Conservation (phyloP, 1,284 basidiomycete species). For the Boletellus sp. region DNA sequence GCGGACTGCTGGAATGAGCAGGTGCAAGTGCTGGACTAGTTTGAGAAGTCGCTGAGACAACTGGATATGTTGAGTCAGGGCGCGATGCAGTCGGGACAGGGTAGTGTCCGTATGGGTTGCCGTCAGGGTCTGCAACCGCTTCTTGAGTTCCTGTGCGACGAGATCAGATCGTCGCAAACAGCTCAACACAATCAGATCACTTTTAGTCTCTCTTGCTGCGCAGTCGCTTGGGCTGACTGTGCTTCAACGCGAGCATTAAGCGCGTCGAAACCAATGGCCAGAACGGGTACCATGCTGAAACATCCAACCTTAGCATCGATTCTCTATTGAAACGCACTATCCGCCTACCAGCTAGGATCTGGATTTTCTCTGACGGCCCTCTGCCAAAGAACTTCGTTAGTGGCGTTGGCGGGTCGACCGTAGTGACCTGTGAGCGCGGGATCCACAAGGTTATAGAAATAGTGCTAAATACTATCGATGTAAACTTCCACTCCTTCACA, state of each 20-base stretch:
- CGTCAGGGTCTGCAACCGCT: slow-evolving; percentile 59
- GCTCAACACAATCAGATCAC: slow-evolving; percentile 26
- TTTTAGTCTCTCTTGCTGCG: slow-evolving; percentile 71
- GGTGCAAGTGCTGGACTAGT: slow-evolving; percentile 73
- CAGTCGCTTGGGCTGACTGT: slow-evolving; percentile 66
- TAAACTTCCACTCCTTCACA: slow-evolving; percentile 6
- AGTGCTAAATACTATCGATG: slow-evolving; percentile 47
- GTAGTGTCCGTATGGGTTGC: slow-evolving; percentile 70
- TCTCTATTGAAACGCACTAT: background rate
- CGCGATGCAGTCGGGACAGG: slow-evolving; percentile 64
- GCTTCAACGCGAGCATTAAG: slow-evolving; percentile 78
- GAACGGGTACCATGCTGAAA: slow-evolving; percentile 74
- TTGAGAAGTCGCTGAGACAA: slow-evolving; percentile 72
- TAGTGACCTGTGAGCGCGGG: slow-evolving; percentile 68
- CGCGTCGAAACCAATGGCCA: slow-evolving; percentile 82
- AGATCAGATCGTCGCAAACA: slow-evolving; percentile 2
- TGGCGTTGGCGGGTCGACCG: slow-evolving; percentile 70
- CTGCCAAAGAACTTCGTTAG: slow-evolving; percentile 76
- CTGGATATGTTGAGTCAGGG: slow-evolving; percentile 67
- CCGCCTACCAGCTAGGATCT: slow-evolving; percentile 69
- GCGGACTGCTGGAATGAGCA: slow-evolving; percentile 75
- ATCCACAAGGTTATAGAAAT: slow-evolving; percentile 86
- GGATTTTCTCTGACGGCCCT: slow-evolving; percentile 82
- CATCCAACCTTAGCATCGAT: slow-evolving; percentile 9
- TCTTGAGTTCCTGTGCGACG: slow-evolving; percentile 57